Evolutionary conservation across 2,329 filamentous ascomycete genomes (phyloP), one percentile per base, ranked within the genome.

Genomic region (Penicillium sp.): DNA sequence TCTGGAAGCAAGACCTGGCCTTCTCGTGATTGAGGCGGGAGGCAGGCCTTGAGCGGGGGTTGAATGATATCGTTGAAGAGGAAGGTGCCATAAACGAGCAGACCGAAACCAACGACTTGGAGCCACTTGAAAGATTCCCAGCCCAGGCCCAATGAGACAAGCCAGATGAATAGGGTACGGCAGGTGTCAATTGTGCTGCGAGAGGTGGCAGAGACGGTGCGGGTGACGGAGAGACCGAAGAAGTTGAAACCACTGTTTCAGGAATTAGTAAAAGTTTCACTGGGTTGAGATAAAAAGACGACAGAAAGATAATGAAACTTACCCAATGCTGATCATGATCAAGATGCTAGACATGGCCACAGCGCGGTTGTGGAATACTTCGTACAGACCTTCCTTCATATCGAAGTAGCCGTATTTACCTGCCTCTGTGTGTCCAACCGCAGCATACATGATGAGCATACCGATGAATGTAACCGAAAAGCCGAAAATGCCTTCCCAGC

Each of bases 81-180:
- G 75, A 96, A 97, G 2, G 93, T 99, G 62, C 94, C 95, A 71
- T 97, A 99, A 13, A 99, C 94, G 31, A 99, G 83, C 61, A 97
- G 77, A 1, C 79, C 89, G 65, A 99, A 99, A 1, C 94, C 94
- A 3, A 85, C 72, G 13, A 99, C 91, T 76, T 99, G 94, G 6
- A 99, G 83, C 89, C 91, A 95, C 77, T 97, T 97, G 84, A 99
- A 97, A 0, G 86, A 87, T 77, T 99, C 94, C 94, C 94, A 99
- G 56, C 92, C 92, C 2, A 99, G 83, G 3, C 89, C 91, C 4
- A 99, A 84, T 16, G 91, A 96, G 13, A 96, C 90, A 24, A 99
- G 83, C 94, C 94, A 99, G 75, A 99, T 97, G 77, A 99, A 97
- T 1, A 99, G 84, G 0, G 94, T 99, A 36, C 93, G 87, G 80